phyloP scores from a whole-genome alignment of 1,139 yeast genomes.

The Taiozyma sp. region DNA sequence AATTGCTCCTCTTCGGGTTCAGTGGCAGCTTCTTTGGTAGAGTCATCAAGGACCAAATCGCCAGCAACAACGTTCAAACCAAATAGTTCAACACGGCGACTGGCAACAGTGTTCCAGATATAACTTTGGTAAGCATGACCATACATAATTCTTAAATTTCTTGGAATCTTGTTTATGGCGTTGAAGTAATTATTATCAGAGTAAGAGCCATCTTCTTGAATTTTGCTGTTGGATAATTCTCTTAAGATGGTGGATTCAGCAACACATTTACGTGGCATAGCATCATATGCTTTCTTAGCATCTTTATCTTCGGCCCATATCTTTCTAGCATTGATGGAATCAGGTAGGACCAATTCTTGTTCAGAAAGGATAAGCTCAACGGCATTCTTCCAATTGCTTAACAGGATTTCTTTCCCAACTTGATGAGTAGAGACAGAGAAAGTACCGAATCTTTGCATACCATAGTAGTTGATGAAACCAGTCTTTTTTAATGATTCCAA shows the following conservation, averaged over 20 bases:
- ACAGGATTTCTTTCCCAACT: constrained; percentile 69
- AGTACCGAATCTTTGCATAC: constrained; percentile 97
- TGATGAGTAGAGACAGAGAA: constrained; percentile 88
- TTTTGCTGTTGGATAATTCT: constrained; percentile 44
- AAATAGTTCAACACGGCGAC: constrained; percentile 65
- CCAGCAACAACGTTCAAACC: constrained; percentile 76
- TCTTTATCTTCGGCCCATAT: constrained; percentile 77
- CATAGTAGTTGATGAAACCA: constrained; percentile 92
- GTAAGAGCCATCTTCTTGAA: constrained; percentile 41
- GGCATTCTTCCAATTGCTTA: constrained; percentile 76
- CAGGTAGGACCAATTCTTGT: constrained; percentile 80
- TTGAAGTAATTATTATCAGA: constrained; percentile 54
- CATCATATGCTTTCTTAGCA: constrained; percentile 56
- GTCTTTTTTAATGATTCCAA: constrained; percentile 53
- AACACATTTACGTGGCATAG: constrained; percentile 82
- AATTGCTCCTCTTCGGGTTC: constrained; percentile 72
- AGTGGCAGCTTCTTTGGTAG: constrained; percentile 35
- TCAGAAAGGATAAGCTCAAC: constrained; percentile 76
- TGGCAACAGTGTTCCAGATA: constrained; percentile 87
- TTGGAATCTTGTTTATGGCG: constrained; percentile 88
- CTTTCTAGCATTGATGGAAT: constrained; percentile 74
- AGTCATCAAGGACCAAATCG: constrained; percentile 63
- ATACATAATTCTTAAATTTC: constrained; percentile 90
- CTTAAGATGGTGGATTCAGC: constrained; percentile 78
- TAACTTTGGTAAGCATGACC: constrained; percentile 97